A percentile compares a stretch with the other conserved stretches of the same genome.
These are phyloP conservation scores for Phlebiopsis flavidoalba DNA, from an alignment of 768 basidiomycete species.

Conservation along the genomic window DNA sequence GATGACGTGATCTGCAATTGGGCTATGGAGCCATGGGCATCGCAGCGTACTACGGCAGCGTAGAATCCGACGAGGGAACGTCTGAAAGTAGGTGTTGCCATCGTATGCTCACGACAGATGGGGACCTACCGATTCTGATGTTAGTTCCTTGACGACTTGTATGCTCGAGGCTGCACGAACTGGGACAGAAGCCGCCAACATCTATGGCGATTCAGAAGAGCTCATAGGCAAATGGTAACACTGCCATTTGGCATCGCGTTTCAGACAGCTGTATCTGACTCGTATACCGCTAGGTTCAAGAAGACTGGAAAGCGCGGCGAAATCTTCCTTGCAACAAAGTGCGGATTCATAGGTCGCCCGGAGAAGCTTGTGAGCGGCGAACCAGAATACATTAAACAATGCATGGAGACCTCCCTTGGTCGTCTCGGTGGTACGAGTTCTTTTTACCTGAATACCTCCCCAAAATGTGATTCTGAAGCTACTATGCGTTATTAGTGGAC, in stretches of 20 bases:
- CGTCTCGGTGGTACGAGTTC: not conserved
- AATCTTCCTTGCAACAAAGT: slow-evolving; percentile 65
- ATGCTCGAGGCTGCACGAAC: slow-evolving; percentile 35
- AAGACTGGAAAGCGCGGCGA: slow-evolving; percentile 43
- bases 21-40: slow-evolving; percentile 60
- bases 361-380: slow-evolving; percentile 8
- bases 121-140: not conserved
- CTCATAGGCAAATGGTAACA: slow-evolving; percentile 39
- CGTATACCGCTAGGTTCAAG: slow-evolving; percentile 40
- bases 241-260: not conserved
- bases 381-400: slow-evolving; percentile 2
- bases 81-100: slow-evolving; percentile 38
- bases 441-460: not conserved
- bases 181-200: slow-evolving; percentile 45
- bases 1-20: slow-evolving; percentile 43
- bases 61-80: slow-evolving; percentile 48
- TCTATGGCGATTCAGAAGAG: slow-evolving; percentile 36
- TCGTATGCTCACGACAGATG: no score
- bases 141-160: slow-evolving; percentile 40
- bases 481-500: slow-evolving; percentile 14
- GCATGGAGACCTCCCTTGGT: slow-evolving; percentile 1
- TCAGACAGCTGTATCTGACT: no score
- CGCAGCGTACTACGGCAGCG: slow-evolving; percentile 39
- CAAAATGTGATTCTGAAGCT: not conserved
- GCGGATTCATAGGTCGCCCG: slow-evolving; percentile 24